Evolutionary conservation across 805 yeast species (phyloP).

Genomic region (Candida silvicultrix): DNA sequence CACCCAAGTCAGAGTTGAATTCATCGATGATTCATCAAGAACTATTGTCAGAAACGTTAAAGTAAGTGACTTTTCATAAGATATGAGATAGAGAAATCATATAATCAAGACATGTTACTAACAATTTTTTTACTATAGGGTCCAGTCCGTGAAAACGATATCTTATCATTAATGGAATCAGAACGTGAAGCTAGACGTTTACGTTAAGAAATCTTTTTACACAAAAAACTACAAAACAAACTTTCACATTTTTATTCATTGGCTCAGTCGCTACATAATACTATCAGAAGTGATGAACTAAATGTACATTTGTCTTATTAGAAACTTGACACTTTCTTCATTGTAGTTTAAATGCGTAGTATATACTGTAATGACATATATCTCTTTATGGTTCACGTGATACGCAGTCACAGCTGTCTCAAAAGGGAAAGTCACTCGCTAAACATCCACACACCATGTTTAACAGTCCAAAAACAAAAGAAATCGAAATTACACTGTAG

Average conservation of each 20-base stretch:
- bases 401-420: conserved; percentile 13
- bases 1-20: conserved; percentile 97
- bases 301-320: conserved; percentile 23
- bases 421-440: background rate
- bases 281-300: conserved; percentile 13
- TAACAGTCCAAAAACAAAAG: background rate
- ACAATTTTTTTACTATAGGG: conserved; percentile 33
- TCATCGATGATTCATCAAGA: conserved; percentile 92
- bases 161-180: conserved; percentile 98
- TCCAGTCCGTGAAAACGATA: conserved; percentile 97
- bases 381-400: conserved; percentile 1
- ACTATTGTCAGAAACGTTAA: conserved; percentile 96
- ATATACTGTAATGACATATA: background rate
- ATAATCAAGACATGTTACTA: conserved; percentile 4
- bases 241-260: background rate
- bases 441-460: conserved; percentile 9
- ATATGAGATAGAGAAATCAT: too few relatives aligned
- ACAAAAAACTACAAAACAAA: conserved; percentile 4
- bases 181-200: conserved; percentile 99
- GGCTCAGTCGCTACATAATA: background rate
- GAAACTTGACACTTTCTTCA: background rate
- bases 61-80: too few relatives aligned
- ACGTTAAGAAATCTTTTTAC: conserved; percentile 50
- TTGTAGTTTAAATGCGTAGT: conserved; percentile 1
- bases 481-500: background rate